phyloP scores from a whole-genome alignment of 306 rosid genomes.

The Lagenaria siceraria region DNA sequence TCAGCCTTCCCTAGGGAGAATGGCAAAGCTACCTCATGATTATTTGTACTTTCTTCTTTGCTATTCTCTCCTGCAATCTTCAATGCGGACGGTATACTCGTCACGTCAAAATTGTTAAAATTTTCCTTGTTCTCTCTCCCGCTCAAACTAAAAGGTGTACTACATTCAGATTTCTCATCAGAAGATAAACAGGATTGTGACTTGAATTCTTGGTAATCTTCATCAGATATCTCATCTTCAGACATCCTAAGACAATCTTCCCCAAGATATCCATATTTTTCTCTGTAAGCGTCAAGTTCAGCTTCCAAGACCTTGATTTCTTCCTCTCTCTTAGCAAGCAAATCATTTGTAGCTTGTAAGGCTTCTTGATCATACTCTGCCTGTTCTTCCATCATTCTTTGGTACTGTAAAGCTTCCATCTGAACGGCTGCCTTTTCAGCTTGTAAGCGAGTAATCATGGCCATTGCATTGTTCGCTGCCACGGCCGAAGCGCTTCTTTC shows the following conservation, averaged over 20 bases:
- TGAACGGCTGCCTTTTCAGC: slow-evolving; percentile 89
- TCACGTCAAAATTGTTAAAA: background rate
- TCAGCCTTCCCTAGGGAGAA: background rate
- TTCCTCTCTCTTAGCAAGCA: slow-evolving; percentile 63
- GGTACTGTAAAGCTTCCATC: slow-evolving; percentile 94
- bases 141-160: slow-evolving; percentile 12
- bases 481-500: slow-evolving; percentile 91
- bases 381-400: slow-evolving; percentile 98
- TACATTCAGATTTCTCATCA: slow-evolving; percentile 14
- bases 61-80: background rate
- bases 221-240: slow-evolving; percentile 12
- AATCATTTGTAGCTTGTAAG: slow-evolving; percentile 49
- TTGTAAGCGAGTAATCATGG: slow-evolving; percentile 90
- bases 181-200: slow-evolving; percentile 10
- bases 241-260: slow-evolving; percentile 17
- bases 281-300: slow-evolving; percentile 53
- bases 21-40: slow-evolving; percentile 18
- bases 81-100: background rate
- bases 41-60: background rate
- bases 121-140: slow-evolving; percentile 13
- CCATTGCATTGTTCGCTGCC: slow-evolving; percentile 98
- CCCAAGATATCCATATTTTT: slow-evolving; percentile 35
- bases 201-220: slow-evolving; percentile 7
- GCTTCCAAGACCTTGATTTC: slow-evolving; percentile 43
- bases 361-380: slow-evolving; percentile 93